Base-by-base conservation (phyloP, 345 rosid genomes). In the Geranium brycei region DNA sequence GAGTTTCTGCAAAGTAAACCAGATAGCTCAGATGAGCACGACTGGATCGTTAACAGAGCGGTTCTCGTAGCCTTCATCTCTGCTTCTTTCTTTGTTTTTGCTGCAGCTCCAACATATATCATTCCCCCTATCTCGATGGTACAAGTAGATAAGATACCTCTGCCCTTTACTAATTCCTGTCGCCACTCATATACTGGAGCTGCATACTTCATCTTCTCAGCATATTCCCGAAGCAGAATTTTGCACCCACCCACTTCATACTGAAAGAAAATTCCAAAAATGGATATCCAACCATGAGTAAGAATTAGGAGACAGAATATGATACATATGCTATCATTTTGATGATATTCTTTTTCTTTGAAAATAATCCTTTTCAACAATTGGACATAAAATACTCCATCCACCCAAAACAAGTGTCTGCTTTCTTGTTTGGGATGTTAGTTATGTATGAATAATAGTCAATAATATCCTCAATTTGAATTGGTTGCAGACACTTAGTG, bases 1-100 rank as follows among this genome's bases (percentile, higher is more conserved):
- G 81, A 65, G 69, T 73, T 72, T 14, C 60, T 76, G 11, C 41
- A 4, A 35, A 35, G 41, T 35, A 35, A 35, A 35, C 53, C 59
- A 47, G 72, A 78, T 35, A 72, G 64, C 28, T 71, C 81, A 12
- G 86, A 69, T 59, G 72, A 60, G 63, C 79, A 76, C 5, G 78
- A 70, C 59, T 74, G 82, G 51, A 93, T 86, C 10, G 95, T 91
- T 75, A 90, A 66, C 60, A 90, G 78, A 58, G 99, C 97, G 10
- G 89, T 86, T 80, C 97, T 84, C 61, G 97, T 96, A 67, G 96
- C 92, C 72, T 89, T 93, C 67, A 86, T 88, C 80, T 88, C 92
- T 13, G 99, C 95, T 69, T 93, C 92, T 66, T 74, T 88, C 78
- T 88, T 90, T 1, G 91, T 79, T 76, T 47, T 79, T 28, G 95